Evolutionary conservation across 306 rosid genomes (phyloP), one percentile per base, ranked within the genome.

Genomic region (Hippophae tibetana): DNA sequence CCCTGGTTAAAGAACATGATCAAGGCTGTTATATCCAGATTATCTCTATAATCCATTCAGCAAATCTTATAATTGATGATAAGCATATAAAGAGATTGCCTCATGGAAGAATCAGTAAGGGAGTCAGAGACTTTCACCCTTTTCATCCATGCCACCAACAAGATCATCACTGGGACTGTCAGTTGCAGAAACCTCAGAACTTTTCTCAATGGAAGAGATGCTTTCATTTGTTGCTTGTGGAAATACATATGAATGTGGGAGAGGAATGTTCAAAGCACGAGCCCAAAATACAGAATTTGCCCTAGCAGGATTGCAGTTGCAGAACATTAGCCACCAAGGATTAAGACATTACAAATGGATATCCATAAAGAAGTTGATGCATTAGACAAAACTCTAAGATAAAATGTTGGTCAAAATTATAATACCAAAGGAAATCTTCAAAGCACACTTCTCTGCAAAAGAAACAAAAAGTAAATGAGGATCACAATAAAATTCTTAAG

Each of bases 351-450:
- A 38, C 7, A 18, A 61, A 56, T 46, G 42, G 44, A 56, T 41
- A 47, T 54, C 57, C 11, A 31, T 25, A 47, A 60, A 7, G 64
- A 58, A 71, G 57, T 26, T 63, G 27, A 58, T 23, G 55, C 18
- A 10, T 23, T 14, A 38, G 38, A 58, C 60, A 7, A 51, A 64
- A 66, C 25, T 47, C 54, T 57, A 23, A 51, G 49, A 5, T 53
- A 26, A 13, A 63, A 61, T 62, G 65, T 53, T 60, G 59, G 53
- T 43, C 51, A 46, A 57, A 69, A 79, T 45, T 66, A 50, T 47
- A 70, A 86, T 77, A 88, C 99, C 99, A 92, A 50, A 92, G 90
- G 77, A 92, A 81, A 83, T 88, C 99, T 81, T 82, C 99, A 78
- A 81, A 88, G 88, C 82, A 69, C 77, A 70, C 88, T 77, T 88